A percentile compares a stretch with the other conserved stretches of the same genome.
These are phyloP conservation scores for Avena insularis DNA, from an alignment of 176 grass and related monocot species.

Conservation along the genomic window DNA sequence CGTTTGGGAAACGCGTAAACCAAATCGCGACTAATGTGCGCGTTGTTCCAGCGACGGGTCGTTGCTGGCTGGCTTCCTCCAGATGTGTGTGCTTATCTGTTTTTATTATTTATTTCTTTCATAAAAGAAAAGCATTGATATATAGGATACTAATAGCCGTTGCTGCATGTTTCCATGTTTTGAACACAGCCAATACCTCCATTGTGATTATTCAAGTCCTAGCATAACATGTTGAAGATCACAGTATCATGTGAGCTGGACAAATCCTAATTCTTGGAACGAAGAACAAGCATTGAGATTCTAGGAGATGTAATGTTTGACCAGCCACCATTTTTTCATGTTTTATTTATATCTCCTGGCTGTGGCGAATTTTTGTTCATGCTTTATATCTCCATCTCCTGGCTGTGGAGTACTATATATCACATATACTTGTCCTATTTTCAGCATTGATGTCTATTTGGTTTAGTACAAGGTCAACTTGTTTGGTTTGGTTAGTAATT, in stretches of 20 bases:
- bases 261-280: neutral
- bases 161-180: neutral
- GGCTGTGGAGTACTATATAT: too few species aligned
- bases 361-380: too few species aligned
- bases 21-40: neutral
- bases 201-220: neutral
- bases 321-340: neutral
- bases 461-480: too few species aligned
- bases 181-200: neutral
- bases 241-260: neutral
- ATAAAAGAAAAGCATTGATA: too few species aligned
- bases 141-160: too few species aligned
- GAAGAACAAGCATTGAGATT: neutral
- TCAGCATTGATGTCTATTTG: too few species aligned
- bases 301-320: neutral
- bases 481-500: too few species aligned
- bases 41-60: neutral
- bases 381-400: too few species aligned
- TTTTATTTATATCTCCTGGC: neutral
- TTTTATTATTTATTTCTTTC: too few species aligned
- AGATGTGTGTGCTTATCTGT: neutral
- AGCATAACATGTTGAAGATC: neutral
- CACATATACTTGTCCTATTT: neutral
- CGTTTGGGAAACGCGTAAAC: slow-evolving; percentile 48
- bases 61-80: neutral